phyloP scores from a whole-genome alignment of 306 rosid species.

The Sicyos edulis region DNA sequence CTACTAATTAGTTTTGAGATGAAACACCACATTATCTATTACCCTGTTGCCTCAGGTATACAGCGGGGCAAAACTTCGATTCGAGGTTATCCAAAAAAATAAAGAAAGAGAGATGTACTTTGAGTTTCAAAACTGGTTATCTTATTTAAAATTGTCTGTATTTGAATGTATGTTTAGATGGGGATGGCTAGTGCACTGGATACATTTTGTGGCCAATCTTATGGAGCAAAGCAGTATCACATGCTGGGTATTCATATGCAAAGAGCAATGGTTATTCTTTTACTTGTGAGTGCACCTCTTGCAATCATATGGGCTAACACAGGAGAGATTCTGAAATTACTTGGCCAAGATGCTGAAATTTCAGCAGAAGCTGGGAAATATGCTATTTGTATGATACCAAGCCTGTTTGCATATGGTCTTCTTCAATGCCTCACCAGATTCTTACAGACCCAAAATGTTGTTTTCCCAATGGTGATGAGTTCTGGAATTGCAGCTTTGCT shows the following conservation, averaged over 20 bases:
- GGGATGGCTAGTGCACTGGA: slow-evolving; percentile 73
- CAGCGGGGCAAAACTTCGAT: too few relatives aligned
- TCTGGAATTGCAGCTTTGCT: slow-evolving; percentile 35
- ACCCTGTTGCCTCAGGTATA: too few relatives aligned
- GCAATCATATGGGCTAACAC: slow-evolving; percentile 47
- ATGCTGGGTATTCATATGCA: slow-evolving; percentile 60
- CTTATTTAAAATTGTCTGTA: background rate
- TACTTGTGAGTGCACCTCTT: slow-evolving; percentile 36
- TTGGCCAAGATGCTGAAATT: slow-evolving; percentile 47
- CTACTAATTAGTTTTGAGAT: too few relatives aligned
- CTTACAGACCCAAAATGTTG: slow-evolving; percentile 59
- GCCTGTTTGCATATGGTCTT: slow-evolving; percentile 47
- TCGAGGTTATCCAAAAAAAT: too few relatives aligned
- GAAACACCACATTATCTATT: too few relatives aligned
- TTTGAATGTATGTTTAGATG: slow-evolving; percentile 30
- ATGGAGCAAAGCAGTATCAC: slow-evolving; percentile 57
- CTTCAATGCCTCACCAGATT: slow-evolving; percentile 55
- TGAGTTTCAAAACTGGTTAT: background rate
- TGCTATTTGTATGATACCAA: slow-evolving; percentile 53
- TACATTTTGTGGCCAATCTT: slow-evolving; percentile 75
- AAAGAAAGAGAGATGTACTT: background rate
- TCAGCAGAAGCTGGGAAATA: slow-evolving; percentile 48
- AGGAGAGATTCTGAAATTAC: slow-evolving; percentile 31
- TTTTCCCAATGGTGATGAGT: slow-evolving; percentile 58
- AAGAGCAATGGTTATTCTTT: slow-evolving; percentile 47